Base-by-base conservation (phyloP, 208 protist genomes). In the Trichomonas vaginalis region DNA sequence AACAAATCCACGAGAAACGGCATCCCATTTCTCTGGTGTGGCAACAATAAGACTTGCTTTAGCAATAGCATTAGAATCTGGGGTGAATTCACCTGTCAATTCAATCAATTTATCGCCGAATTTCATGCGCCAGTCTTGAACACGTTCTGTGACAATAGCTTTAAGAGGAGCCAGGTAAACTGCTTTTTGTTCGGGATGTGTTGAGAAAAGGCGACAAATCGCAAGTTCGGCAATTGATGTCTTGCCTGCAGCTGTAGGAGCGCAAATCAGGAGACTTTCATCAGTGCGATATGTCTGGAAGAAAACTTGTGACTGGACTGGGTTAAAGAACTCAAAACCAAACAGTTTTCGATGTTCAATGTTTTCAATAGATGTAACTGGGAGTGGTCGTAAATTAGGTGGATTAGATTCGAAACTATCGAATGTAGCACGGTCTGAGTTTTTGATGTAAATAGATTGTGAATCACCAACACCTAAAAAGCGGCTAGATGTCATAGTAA, bases 11-110 rank as follows among this genome's bases (percentile, higher is more conserved):
- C 99, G 97, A 27, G 99, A 99, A 47, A 99, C 98, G 80, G 99
- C 98, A 96, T 99, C 99, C 99, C 99, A 99, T 97, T 99, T 99
- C 97, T 99, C 99, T 27, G 99, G 99, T 23, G 99, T 99, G 10
- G 99, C 99, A 8, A 96, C 96, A 79, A 97, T 97, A 82, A 99
- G 98, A 96, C 99, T 98, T 0, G 99, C 98, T 86, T 47, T 40
- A 37, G 23, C 45, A 4, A 97, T 46, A 12, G 49, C 39, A 70
- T 62, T 80, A 70, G 37, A 6, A 96, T 96, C 96, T 42, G 96
- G 96, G 17, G 62, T 40, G 40, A 37, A 48, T 47, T 96, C 99
- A 96, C 99, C 98, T 14, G 99, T 99, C 15, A 99, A 97, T 97
- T 99, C 99, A 32, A 99, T 98, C 10, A 99, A 97, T 48, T 96